Base-by-base conservation (phyloP, 2,329 filamentous ascomycete genomes). In the Aspergillus latus region DNA sequence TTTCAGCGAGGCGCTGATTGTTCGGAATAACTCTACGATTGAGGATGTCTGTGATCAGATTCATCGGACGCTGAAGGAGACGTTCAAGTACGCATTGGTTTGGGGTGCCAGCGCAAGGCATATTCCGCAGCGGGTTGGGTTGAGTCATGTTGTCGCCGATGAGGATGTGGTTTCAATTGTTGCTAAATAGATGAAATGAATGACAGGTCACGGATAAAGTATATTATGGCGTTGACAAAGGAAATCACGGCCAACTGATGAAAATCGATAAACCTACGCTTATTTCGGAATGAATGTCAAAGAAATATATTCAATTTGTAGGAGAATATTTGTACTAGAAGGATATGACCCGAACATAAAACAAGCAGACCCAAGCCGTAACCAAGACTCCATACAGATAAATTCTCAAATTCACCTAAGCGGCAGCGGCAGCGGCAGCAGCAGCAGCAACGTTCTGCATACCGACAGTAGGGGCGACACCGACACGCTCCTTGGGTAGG, bases 31-130 rank as follows among this genome's bases (percentile, higher is more conserved):
- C 66, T 91, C 90, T 69, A 90, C 87, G 10, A 92, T 99, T 69
- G 94, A 97, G 77, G 93, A 99, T 74, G 94, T 99, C 8, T 99
- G 94, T 75, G 94, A 99, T 74, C 86, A 90, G 66, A 89, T 99
- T 64, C 94, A 99, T 77, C 83, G 94, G 60, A 94, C 86, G 28
- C 79, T 99, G 63, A 99, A 97, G 84, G 95, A 99, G 61, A 96
- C 92, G 4, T 99, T 97, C 83, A 99, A 97, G 80, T 97, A 97
- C 77, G 95, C 94, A 2, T 77, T 97, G 63, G 94, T 99, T 0
- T 99, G 95, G 95, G 94, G 94, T 4, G 92, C 92, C 15, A 97
- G 93, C 74, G 94, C 94, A 36, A 86, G 91, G 68, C 95, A 99
- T 79, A 82, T 97, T 36, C 94, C 95, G 36, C 94, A 99, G 80